Percentiles rank a stretch among this genome's conserved stretches.
These are phyloP conservation scores for Xylariaceae sp. DNA, from an alignment of 2,329 filamentous ascomycete genomes.

Conservation along the genomic window DNA sequence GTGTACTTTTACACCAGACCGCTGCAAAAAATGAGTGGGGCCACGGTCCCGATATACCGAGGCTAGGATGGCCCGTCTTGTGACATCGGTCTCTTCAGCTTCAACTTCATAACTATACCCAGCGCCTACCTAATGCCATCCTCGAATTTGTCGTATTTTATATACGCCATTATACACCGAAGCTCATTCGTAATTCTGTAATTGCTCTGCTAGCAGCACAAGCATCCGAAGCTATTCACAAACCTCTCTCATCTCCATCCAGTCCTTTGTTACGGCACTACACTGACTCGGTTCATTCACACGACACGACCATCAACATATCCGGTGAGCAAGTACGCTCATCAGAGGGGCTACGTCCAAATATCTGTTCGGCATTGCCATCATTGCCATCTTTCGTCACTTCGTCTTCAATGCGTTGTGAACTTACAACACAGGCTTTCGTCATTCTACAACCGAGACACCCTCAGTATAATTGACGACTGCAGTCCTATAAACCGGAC, in stretches of 20 bases:
- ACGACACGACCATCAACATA: neutral
- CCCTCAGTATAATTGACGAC: neutral
- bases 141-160: neutral
- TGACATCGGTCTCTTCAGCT: conserved; percentile 14
- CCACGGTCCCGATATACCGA: conserved; percentile 13
- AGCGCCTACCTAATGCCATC: neutral
- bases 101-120: neutral
- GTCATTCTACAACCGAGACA: neutral
- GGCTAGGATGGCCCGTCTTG: conserved; percentile 16
- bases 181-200: neutral
- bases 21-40: no score
- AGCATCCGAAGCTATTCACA: neutral
- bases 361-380: neutral
- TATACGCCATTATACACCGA: neutral
- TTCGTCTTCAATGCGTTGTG: neutral
- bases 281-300: neutral
- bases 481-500: neutral
- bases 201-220: neutral
- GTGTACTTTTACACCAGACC: no score
- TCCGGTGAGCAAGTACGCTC: neutral
- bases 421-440: neutral
- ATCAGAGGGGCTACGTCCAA: neutral
- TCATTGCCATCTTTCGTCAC: neutral
- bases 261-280: neutral
- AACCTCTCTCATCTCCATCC: neutral